Conservation (phyloP, 139 green algal genomes). For the Tetraselmis chui region DNA sequence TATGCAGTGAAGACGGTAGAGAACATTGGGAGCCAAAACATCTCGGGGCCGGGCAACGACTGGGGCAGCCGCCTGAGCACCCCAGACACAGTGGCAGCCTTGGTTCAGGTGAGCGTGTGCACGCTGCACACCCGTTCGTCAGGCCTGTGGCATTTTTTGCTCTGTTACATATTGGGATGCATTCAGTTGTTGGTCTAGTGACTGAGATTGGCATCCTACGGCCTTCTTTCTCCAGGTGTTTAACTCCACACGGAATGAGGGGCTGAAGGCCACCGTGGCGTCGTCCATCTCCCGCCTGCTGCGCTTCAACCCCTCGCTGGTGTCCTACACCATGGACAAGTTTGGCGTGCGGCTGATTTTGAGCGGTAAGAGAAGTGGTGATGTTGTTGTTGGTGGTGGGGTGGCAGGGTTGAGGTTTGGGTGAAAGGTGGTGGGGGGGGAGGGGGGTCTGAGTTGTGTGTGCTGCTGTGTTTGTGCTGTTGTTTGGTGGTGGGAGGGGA, state of each 20-base stretch:
- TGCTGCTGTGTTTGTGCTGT: too few relatives aligned
- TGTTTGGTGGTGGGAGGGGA: too few relatives aligned
- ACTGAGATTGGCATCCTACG: background rate
- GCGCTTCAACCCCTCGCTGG: conserved; percentile 19
- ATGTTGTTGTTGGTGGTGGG: too few relatives aligned
- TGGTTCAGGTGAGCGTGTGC: conserved; percentile 1
- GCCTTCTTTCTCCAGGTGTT: conserved; percentile 4
- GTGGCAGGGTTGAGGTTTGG: too few relatives aligned
- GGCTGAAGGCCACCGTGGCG: conserved; percentile 59
- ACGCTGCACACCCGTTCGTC: background rate
- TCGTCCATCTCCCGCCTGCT: conserved; percentile 62
- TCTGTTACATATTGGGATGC: conserved; percentile 1
- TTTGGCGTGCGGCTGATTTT: background rate
- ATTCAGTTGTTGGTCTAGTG: background rate
- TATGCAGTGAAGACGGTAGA: conserved; percentile 93
- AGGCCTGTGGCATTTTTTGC: background rate
- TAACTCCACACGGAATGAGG: conserved; percentile 37
- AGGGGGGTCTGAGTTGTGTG: too few relatives aligned
- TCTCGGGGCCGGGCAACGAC: background rate
- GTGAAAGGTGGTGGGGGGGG: too few relatives aligned
- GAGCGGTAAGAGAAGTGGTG: too few relatives aligned
- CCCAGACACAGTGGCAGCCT: background rate
- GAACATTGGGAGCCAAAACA: conserved; percentile 57
- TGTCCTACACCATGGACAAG: conserved; percentile 19
- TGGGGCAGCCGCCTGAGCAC: background rate